Evolutionary conservation across 2,329 filamentous ascomycete genomes (phyloP).

Genomic region (Clathrospora elynae): DNA sequence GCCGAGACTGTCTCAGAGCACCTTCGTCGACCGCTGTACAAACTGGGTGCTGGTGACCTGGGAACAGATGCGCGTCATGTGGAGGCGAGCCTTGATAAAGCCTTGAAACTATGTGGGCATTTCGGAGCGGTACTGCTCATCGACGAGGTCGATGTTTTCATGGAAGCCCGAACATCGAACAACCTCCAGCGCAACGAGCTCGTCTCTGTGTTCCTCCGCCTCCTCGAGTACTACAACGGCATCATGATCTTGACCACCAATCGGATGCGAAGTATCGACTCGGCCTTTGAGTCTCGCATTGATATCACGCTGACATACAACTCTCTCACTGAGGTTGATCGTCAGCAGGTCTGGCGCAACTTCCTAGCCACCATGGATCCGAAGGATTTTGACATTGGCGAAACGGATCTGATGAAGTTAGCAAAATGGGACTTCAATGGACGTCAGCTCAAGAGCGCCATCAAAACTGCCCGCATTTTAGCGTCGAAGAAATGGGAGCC

Average conservation of each 20-base stretch:
- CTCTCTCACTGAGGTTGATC: slow-evolving; percentile 48
- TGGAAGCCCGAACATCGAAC: slow-evolving; percentile 52
- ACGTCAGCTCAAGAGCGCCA: slow-evolving; percentile 13
- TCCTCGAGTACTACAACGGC: slow-evolving; percentile 52
- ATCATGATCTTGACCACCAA: slow-evolving; percentile 55
- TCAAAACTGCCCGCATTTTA: slow-evolving; percentile 15
- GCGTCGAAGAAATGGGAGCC: slow-evolving; percentile 16
- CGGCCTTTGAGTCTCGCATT: slow-evolving; percentile 45
- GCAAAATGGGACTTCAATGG: slow-evolving; percentile 11
- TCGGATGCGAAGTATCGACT: slow-evolving; percentile 48
- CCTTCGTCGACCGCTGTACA: slow-evolving; percentile 12
- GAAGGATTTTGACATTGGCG: slow-evolving; percentile 2
- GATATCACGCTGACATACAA: slow-evolving; percentile 10
- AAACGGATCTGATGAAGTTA: slow-evolving; percentile 2
- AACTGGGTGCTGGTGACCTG: slow-evolving; percentile 15
- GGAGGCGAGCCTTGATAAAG: slow-evolving; percentile 17
- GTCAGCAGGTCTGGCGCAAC: slow-evolving; percentile 26
- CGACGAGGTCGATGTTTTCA: slow-evolving; percentile 56
- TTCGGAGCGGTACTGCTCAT: slow-evolving; percentile 57
- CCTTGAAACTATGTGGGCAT: slow-evolving; percentile 31
- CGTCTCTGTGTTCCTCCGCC: slow-evolving; percentile 40
- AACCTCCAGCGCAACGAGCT: slow-evolving; percentile 30
- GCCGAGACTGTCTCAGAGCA: slow-evolving; percentile 15
- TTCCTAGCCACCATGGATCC: slow-evolving; percentile 14
- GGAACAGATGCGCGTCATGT: slow-evolving; percentile 18